Base-by-base conservation (phyloP, 768 basidiomycete genomes). In the Cytidiella melzeri region DNA sequence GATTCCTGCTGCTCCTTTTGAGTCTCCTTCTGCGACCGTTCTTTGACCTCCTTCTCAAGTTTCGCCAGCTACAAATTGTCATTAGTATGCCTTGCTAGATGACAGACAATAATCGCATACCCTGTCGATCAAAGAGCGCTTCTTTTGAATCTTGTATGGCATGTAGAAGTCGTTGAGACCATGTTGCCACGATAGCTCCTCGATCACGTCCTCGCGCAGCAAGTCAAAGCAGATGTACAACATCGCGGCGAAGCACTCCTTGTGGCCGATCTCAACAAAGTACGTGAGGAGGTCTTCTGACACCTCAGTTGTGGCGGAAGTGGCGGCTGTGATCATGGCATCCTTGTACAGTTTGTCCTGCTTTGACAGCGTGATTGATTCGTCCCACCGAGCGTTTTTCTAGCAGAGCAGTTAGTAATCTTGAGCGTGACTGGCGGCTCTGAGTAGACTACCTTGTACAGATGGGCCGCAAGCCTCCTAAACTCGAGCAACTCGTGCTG, bases 181-280 rank as follows among this genome's bases (percentile, higher is more conserved):
- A 58, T 96, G 84, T 63, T 91, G 87, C 96, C 96, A 98, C 54
- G 92, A 92, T 28, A 96, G 72, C 66, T 96, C 95, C 68, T 93
- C 88, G 23, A 96, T 92, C 48, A 94, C 68, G 61, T 98, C 95
- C 2, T 92, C 79, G 40, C 91, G 85, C 46, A 98, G 71, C n/a
- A 98, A 76, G 69, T 99, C 95, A 72, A 93, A 99, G 73, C 93
- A 96, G 45, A 87, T 78, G 58, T 83, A 98, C 20, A 98, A 79
- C 54, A 87, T 72, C 1, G 87, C 91, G 0, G 92, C 87, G 67
- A 95, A 99, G 68, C 92, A 95, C 64, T 99, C 96, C 70, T 93
- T 94, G 77, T 95, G 95, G 27, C 96, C 96, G 56, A 99, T 97
- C 68, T 92, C 90, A 50, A 96, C 93, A 63, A 98, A 99, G 73